Base-by-base conservation (phyloP, 2,329 filamentous ascomycete genomes). In the Apiospora saccharicola region DNA sequence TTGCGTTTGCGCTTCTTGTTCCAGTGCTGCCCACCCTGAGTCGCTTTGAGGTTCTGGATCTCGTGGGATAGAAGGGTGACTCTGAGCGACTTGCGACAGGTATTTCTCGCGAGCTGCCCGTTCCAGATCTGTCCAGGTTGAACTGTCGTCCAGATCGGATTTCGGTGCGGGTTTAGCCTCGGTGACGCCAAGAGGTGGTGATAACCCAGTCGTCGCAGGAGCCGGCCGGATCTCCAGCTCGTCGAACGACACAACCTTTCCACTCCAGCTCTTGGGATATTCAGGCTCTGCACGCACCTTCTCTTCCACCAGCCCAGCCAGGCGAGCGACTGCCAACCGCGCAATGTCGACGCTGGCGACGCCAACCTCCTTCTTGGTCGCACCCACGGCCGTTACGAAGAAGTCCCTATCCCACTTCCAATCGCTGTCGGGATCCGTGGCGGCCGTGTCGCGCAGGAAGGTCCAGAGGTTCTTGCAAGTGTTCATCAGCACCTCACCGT, bases 191-290 rank as follows among this genome's bases (percentile, higher is more conserved):
- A 19, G 3, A 7, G 43, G 37, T 19, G 37, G 19, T 64, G 19
- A 41, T 13, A 41, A 26, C 13, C 30, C 37, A 41, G 37, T 70
- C 53, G 41, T 30, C 16, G 37, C 6, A 41, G 51, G 53, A 22
- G 53, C 37, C 34, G 22, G 14, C 4, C 34, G n/a, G 41, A 64
- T 43, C 53, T 71, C 69, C n/a, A 82, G 68, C 37, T 82, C 79
- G n/a, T 82, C 81, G 51, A 82, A 82, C 10, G 81, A 80, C 67
- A 82, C 68, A 22, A 79, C 73, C 67, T 81, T 78, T n/a, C 81
- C 80, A 19, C 79, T 75, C 78, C 78, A 82, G 12, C 79, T 82
- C 75, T 84, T 79, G 7, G 82, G 79, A 61, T 79, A 80, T 51
- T 82, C 78, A 1, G 57, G 64, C 41, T 78, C 72, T 22, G 76